Base-by-base conservation (phyloP, 345 rosid genomes). In the Populus simonii region DNA sequence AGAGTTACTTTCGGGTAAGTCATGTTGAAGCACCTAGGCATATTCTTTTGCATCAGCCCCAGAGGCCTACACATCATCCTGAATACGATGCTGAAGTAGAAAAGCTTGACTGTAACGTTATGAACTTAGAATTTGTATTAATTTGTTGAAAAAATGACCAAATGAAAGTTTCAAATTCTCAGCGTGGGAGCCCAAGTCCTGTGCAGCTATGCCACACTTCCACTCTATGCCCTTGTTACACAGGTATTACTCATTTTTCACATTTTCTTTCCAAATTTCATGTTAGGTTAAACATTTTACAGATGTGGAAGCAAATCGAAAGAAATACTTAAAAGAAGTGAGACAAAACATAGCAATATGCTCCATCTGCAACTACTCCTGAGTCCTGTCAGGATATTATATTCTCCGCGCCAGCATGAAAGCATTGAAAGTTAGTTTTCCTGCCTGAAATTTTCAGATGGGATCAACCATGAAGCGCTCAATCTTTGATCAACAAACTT, bases 161-260 rank as follows among this genome's bases (percentile, higher is more conserved):
- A 9, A 68, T 39, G 18, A 8, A 31, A 59, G n/a, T 25, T 74
- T 22, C 39, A 25, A 62, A 62, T 51, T 72, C 66, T 73, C 87
- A 94, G 99, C 77, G 71, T 90, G 55, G 91, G 90, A 63, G 95
- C 90, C 43, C 97, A 96, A 55, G 77, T 96, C 79, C 80, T 93
- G 25, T 92, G 97, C 85, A 93, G 97, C 76, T 96, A 94, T 89
- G 90, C 86, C 82, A 96, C 98, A 41, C 97, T 96, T 70, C 99
- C 98, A 53, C 91, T 96, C 39, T 96, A 96, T 75, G 98, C 99
- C 47, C 99, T 96, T 68, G 99, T 96, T 45, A 92, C 99, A 77
- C 99, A 94, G 97, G 99, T 90, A 75, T 27, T 35, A 7, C 36
- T 18, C 16, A 3, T 35, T 33, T 35, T 55, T 22, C 31, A n/a